Evolutionary conservation across 345 rosid genomes (phyloP).

Genomic region (Lepidium aucheri): DNA sequence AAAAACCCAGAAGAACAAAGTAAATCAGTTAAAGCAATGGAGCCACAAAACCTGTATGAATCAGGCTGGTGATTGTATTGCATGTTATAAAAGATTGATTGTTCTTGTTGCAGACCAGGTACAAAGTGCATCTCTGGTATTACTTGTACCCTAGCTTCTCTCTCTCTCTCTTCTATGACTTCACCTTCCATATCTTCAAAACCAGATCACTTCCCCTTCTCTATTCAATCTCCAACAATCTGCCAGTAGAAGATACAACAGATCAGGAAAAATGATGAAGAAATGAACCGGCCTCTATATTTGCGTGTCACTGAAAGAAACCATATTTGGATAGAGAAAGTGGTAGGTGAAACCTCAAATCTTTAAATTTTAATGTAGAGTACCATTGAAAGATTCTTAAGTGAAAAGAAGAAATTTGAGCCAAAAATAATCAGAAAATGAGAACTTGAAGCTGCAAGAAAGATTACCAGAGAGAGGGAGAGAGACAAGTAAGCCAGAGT

Average conservation of each 20-base stretch:
- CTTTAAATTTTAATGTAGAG: not conserved
- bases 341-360: constrained; percentile 14
- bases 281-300: not conserved
- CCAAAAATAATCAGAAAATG: not conserved
- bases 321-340: not conserved
- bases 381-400: not conserved
- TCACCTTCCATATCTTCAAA: constrained; percentile 1
- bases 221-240: not conserved
- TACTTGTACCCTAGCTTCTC: not conserved
- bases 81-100: not conserved
- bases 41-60: constrained; percentile 7
- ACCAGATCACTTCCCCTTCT: constrained; percentile 1
- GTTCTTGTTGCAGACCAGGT: not conserved
- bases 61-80: not conserved
- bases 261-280: not conserved
- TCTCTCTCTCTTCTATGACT: not conserved
- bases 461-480: constrained; percentile 4
- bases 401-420: not conserved
- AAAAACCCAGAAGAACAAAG: not conserved
- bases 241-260: not conserved
- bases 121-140: not conserved
- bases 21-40: not conserved
- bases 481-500: constrained; percentile 11
- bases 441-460: not conserved
- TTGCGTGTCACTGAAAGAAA: not conserved